A percentile compares a stretch with the other conserved stretches of the same genome.
Conservation (phyloP, 306 rosid species). For the Trifolium pratense region DNA sequence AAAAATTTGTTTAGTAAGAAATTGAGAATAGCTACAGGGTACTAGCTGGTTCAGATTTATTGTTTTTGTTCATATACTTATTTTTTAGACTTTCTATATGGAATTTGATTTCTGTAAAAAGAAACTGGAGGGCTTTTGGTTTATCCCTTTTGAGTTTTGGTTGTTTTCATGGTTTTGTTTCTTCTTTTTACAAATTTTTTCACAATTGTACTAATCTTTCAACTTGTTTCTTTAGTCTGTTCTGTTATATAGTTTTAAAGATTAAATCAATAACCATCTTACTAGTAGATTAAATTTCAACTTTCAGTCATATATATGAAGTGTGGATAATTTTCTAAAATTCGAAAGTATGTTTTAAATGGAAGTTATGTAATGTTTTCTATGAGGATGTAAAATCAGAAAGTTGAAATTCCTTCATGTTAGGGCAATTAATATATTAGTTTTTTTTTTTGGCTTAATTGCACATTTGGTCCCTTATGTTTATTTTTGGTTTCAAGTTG, state of each 20-base stretch:
- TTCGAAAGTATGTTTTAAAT: not conserved
- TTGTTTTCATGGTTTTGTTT: constrained; percentile 34
- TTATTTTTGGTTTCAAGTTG: too few species aligned
- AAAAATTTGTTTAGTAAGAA: constrained; percentile 34
- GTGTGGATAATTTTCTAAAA: not conserved
- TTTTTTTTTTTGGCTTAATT: too few species aligned
- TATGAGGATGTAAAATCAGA: not conserved
- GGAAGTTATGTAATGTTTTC: not conserved
- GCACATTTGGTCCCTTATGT: too few species aligned
- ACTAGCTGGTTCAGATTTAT: constrained; percentile 39
- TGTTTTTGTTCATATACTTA: constrained; percentile 48
- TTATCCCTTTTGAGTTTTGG: not conserved
- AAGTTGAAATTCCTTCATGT: not conserved
- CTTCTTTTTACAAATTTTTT: constrained; percentile 26
- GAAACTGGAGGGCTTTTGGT: constrained; percentile 8
- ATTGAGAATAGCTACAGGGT: constrained; percentile 35
- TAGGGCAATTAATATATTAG: not conserved
- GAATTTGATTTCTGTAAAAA: constrained; percentile 55
- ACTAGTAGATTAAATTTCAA: too few species aligned
- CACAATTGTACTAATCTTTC: constrained; percentile 36
- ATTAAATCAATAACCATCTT: too few species aligned
- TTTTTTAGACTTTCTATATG: constrained; percentile 41
- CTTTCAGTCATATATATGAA: not conserved
- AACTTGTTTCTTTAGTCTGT: constrained; percentile 31
- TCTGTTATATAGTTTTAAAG: too few species aligned